Percentiles rank a stretch among this genome's conserved stretches.
Conservation (phyloP, 306 rosid species). For the Fragaria iinumae region DNA sequence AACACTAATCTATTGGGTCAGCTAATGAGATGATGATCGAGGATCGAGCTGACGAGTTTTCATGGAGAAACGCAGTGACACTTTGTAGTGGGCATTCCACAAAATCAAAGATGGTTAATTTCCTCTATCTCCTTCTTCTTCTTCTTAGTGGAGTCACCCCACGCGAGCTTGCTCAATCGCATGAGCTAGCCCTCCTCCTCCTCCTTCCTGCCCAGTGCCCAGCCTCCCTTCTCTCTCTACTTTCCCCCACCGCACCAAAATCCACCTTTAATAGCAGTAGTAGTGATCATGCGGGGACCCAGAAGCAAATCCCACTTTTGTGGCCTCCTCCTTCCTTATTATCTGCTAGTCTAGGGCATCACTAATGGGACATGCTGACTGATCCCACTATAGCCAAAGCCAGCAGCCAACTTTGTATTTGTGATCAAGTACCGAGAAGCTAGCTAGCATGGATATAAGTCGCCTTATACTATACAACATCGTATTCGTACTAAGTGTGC, state of each 20-base stretch:
- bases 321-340: neutral
- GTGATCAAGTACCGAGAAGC: neutral
- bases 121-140: neutral
- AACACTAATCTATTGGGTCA: neutral
- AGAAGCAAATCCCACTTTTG: conserved; percentile 1
- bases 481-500: neutral
- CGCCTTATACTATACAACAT: neutral
- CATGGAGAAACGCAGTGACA: neutral
- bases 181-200: neutral
- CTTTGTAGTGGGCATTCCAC: conserved; percentile 2
- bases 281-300: neutral
- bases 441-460: neutral
- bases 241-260: conserved; percentile 6
- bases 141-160: conserved; percentile 10
- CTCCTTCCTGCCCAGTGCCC: neutral
- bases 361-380: neutral
- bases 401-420: neutral
- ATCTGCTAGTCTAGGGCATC: neutral
- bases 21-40: neutral
- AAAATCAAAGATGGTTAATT: neutral
- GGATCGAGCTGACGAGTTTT: neutral
- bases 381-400: neutral
- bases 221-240: neutral
- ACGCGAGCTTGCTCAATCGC: neutral
- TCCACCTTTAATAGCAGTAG: neutral